Base-by-base conservation (phyloP, 345 rosid genomes). In the Moricandia arvensis region DNA sequence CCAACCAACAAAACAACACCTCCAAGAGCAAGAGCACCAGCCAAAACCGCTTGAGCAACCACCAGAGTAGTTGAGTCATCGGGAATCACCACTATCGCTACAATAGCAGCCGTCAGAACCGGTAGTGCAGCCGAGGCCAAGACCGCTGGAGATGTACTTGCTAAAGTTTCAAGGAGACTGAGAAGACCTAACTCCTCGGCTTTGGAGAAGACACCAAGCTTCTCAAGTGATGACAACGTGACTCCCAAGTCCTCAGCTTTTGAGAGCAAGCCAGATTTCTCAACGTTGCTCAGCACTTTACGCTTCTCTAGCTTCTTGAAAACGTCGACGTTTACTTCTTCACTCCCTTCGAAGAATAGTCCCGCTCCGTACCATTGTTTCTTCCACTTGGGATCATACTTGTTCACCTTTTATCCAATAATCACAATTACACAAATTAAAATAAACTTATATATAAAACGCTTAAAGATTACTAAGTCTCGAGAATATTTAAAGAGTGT, bases 341-440 rank as follows among this genome's bases (percentile, higher is more conserved):
- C 99, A 64, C 91, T 87, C 30, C 96, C 91, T 72, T 94, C 98
- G 75, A 65, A 82, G 88, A 91, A 94, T 8, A 94, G 75, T 60
- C 97, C 98, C 0, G 97, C 89, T 11, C 97, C 99, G 71, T 80
- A 94, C 97, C 99, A 94, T 35, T 88, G 81, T 78, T 94, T 94
- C 80, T 86, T 68, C 99, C 99, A 91, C 59, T 17, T 69, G 0
- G 57, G 63, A 58, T 94, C 99, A 47, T 77, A 85, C 77, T 85
- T 94, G 81, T 94, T 90, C 35, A 94, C 97, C 98, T 90, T 75
- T 30, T 87, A 53, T 59, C n/a, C 73, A 78, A 11, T 11, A 3
- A 59, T 26, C 77, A 59, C 45, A 59, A 18, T 8, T 18, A 63
- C 59, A 41, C 63, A 63, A 63, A 33, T 3, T 49, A 49, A 53